Evolutionary conservation across 2,329 filamentous ascomycete species (phyloP), one percentile per base, ranked within the genome.

Genomic region (Tolypocladium tundrense): DNA sequence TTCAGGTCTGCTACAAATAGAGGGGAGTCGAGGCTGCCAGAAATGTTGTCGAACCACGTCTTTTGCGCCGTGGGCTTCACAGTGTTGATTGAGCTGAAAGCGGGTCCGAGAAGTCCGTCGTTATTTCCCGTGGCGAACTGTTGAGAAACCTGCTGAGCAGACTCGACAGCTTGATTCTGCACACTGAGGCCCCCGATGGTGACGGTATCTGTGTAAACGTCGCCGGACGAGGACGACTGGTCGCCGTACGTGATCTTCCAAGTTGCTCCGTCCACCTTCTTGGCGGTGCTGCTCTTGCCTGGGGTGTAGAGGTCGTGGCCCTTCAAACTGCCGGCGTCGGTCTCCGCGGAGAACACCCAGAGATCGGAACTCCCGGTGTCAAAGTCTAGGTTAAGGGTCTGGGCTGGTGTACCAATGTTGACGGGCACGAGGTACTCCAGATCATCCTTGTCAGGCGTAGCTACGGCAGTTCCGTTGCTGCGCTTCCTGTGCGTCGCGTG

Each of bases 311-410:
- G 55, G 6, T 68, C 65, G 53, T 79, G 76, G 0, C 73, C 74
- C 19, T 68, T 67, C 13, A 73, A 65, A 35, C 74, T 66, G 35
- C 56, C 27, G 43, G 64, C 57, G 45, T 70, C 68, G 41, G 74
- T 75, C 54, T 75, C 72, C 33, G 76, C 72, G 57, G 73, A 76
- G 62, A 78, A 78, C 1, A 79, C 77, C 77, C 77, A 78, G 31
- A 78, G 67, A 58, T 79, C 76, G 13, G 75, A 73, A 2, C 75
- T 78, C 1, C 76, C 76, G 1, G 77, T 79, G 58, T 79, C 75
- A 53, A 79, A 75, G 62, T 77, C 71, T 54, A 79, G 64, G 41
- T 73, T 70, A 53, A 78, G 65, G 1, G 70, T 74, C 62, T 78
- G 73, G 4, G 73, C 67, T 10, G 75, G 75, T 7, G 73, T 74